Evolutionary conservation across 306 rosid genomes (phyloP), one percentile per base, ranked within the genome.

Genomic region (Cyamopsis tetragonoloba): DNA sequence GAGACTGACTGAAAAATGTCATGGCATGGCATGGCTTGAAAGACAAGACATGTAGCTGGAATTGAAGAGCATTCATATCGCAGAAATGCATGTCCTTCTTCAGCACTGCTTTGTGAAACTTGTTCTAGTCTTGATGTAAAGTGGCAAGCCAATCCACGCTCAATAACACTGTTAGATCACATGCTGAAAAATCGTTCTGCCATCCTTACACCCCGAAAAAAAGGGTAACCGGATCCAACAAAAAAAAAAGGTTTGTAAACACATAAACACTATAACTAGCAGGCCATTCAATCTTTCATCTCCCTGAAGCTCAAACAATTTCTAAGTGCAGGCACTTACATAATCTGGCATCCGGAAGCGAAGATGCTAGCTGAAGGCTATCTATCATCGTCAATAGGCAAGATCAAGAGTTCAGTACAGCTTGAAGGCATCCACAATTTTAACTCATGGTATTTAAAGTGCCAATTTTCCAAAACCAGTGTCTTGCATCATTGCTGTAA

Each of bases 401-500:
- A 66, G 70, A 66, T 64, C 64, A 37, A 70, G 61, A 57, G 61
- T 71, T 54, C 57, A 28, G 48, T 72, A 73, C 75, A 59, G 77
- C 80, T 73, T 70, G 51, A 73, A 49, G 68, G 72, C 54, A 72
- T 69, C 75, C 68, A 50, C 37, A 61, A 64, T 47, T 76, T 64
- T 72, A n/a, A 39, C 82, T 81, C 79, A 57, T 71, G 80, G 13
- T 68, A 20, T 67, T 58, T 77, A 41, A 47, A 73, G 15, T 12
- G 83, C 82, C 66, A 7, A 71, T 77, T 77, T 72, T 73, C 86
- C 80, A 60, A 87, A 87, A 69, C 68, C 83, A 14, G 86, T 84
- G 78, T 90, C 99, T 87, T 86, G 86, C 99, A 93, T 93, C 99
- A 93, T 90, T 38, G 90, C 99, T 27, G 66, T 90, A 78, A 93